A percentile compares a stretch with the other conserved stretches of the same genome.
phyloP scores from a whole-genome alignment of 352 stramenopile species.

The Phytopythium delawarense region DNA sequence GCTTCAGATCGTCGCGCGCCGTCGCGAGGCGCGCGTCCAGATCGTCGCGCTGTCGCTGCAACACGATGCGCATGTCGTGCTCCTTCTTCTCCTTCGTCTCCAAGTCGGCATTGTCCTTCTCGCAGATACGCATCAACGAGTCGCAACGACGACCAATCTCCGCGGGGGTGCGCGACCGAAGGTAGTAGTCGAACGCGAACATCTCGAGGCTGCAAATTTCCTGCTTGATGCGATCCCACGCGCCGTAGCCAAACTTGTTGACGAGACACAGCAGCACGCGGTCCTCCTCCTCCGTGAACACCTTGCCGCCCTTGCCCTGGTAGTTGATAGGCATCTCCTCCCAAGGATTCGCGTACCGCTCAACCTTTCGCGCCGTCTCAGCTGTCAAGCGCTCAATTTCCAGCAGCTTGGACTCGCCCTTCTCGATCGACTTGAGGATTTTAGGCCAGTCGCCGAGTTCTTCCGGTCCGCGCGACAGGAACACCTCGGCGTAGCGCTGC shows the following conservation, averaged over 20 bases:
- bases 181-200: slow-evolving; percentile 99
- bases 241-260: slow-evolving; percentile 96
- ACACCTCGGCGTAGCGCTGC: slow-evolving; percentile 56
- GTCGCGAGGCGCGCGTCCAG: slow-evolving; percentile 59
- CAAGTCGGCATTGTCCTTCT: slow-evolving; percentile 90
- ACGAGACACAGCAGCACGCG: slow-evolving; percentile 97
- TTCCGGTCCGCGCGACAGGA: slow-evolving; percentile 62
- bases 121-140: slow-evolving; percentile 92
- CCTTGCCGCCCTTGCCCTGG: slow-evolving; percentile 88
- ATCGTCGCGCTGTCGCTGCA: slow-evolving; percentile 69
- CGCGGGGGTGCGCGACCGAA: slow-evolving; percentile 93
- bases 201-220: slow-evolving; percentile 90
- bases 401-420: slow-evolving; percentile 83
- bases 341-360: slow-evolving; percentile 77
- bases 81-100: slow-evolving; percentile 80
- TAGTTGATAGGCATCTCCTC: slow-evolving; percentile 89
- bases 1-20: slow-evolving; percentile 65
- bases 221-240: slow-evolving; percentile 96
- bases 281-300: slow-evolving; percentile 98
- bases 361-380: slow-evolving; percentile 70
- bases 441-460: slow-evolving; percentile 80
- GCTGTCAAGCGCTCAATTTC: slow-evolving; percentile 83
- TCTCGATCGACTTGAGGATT: slow-evolving; percentile 86
- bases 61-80: slow-evolving; percentile 43
- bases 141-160: slow-evolving; percentile 97